Conservation (phyloP, 495 filamentous ascomycete genomes). For the Aspergillus mulundensis region DNA sequence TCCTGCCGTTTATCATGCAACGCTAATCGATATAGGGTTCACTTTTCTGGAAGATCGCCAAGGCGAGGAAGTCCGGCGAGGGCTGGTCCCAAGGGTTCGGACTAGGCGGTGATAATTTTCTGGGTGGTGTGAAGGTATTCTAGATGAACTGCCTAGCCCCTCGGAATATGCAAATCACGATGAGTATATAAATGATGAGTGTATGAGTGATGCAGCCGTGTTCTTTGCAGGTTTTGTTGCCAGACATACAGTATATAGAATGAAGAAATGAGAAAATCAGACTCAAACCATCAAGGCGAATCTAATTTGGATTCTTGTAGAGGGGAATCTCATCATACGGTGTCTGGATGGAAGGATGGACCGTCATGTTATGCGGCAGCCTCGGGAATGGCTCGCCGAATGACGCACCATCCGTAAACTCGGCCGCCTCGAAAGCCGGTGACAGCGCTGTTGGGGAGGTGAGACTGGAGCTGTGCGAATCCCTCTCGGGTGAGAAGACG, state of each 20-base stretch:
- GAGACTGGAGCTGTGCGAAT: not conserved
- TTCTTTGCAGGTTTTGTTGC: not conserved
- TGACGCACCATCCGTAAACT: not conserved
- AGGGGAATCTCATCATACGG: constrained; percentile 2
- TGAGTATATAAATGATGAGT: too few species aligned
- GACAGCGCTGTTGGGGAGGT: not conserved
- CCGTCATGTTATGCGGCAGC: constrained; percentile 8
- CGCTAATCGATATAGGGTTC: constrained; percentile 13
- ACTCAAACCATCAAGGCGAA: not conserved
- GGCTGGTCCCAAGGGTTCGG: constrained; percentile 20
- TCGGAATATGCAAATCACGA: too few species aligned
- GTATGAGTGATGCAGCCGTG: not conserved
- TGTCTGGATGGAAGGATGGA: constrained; percentile 2
- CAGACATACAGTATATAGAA: not conserved
- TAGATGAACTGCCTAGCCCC: too few species aligned
- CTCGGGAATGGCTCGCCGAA: constrained; percentile 1
- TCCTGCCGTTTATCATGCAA: not conserved
- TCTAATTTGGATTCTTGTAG: not conserved
- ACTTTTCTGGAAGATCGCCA: constrained; percentile 23
- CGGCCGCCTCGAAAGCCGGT: not conserved
- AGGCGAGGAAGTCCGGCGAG: constrained; percentile 1
- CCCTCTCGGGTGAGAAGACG: not conserved
- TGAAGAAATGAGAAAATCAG: not conserved
- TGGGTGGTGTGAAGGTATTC: constrained; percentile 7
- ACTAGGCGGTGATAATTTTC: constrained; percentile 14